Evolutionary conservation across 2,329 filamentous ascomycete genomes (phyloP), one percentile per base, ranked within the genome.

Genomic region (Cryphonectria japonica): DNA sequence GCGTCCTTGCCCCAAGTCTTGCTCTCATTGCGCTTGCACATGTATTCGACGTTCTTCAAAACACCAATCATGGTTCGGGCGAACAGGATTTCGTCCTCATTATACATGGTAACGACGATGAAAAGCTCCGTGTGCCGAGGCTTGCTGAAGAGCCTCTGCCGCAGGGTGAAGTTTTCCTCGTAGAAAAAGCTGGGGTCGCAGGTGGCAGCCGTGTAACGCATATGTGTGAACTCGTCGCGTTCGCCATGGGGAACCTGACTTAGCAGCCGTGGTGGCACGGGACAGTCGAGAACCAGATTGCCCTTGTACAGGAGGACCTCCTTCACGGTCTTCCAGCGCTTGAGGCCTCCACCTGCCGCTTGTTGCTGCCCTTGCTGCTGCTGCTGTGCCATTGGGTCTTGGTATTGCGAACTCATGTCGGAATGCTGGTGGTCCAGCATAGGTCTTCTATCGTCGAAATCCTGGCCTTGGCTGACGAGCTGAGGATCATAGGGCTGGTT

Each of bases 1-100:
- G 95, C 95, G 77, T 97, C 94, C 80, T 97, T 96, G 75, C 96
- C 96, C 96, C 96, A 99, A 0, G 95, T 98, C 83, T 97, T 97
- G 83, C 94, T 97, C 79, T 92, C 94, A 62, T 91, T 94, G 66
- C 95, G 89, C 72, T 93, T 94, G 82, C 96, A 98, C 93, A 99
- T 98, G 85, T 95, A 95, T 80, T 98, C 95, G 76, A 99, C 93
- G 80, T 99, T 99, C 84, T 99, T 98, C 86, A 98, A 95, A 6
- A 99, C 94, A 80, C 96, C 96, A 66, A 91, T 93, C 93, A 99
- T 93, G 5, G 96, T 98, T 59, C 96, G 91, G 34, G 96, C 94
- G 79, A 99, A 98, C 72, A 98, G 85, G 75, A 98, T 91, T 77
- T 99, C 96, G 80, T 99, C 95, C 79, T 99, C 96, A 79, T 99